These are phyloP conservation scores for Ceratocystis variospora DNA, from an alignment of 2,329 filamentous ascomycete species.

Conservation along the genomic window DNA sequence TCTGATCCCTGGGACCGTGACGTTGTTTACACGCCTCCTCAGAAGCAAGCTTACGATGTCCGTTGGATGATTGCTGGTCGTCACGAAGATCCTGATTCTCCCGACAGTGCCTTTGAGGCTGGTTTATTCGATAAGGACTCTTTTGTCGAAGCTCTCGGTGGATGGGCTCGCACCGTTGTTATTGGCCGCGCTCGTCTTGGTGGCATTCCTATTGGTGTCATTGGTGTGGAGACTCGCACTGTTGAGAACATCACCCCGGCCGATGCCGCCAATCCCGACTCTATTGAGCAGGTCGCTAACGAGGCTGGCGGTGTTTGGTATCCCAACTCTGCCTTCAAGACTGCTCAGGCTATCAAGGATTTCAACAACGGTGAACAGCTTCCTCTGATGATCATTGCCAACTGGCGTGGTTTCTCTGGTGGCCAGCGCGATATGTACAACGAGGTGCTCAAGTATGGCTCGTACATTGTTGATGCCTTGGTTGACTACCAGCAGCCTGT, in stretches of 20 bases:
- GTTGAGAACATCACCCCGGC: slow-evolving; percentile 95
- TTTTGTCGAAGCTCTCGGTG: slow-evolving; percentile 90
- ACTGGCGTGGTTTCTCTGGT: slow-evolving; percentile 99
- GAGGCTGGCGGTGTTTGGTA: slow-evolving; percentile 99
- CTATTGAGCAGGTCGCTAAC: slow-evolving; percentile 84
- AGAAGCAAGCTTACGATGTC: slow-evolving; percentile 81
- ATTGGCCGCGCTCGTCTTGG: slow-evolving; percentile 91
- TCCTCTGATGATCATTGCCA: slow-evolving; percentile 96
- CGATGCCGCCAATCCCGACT: slow-evolving; percentile 95
- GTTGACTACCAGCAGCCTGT: slow-evolving; percentile 98
- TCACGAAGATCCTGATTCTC: slow-evolving; percentile 42
- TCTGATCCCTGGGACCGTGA: slow-evolving; percentile 88
- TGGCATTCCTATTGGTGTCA: slow-evolving; percentile 96
- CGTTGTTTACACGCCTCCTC: slow-evolving; percentile 64
- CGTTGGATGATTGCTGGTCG: slow-evolving; percentile 86
- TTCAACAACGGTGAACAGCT: slow-evolving; percentile 99
- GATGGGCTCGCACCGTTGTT: slow-evolving; percentile 94
- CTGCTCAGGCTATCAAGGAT: slow-evolving; percentile 93
- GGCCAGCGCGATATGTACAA: slow-evolving; percentile 99
- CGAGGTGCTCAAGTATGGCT: slow-evolving; percentile 98
- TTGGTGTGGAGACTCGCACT: slow-evolving; percentile 86
- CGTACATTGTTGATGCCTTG: slow-evolving; percentile 95
- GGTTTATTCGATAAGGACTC: slow-evolving; percentile 95
- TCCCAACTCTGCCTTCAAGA: slow-evolving; percentile 99
- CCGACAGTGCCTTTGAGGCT: slow-evolving; percentile 55